These are phyloP conservation scores for Bryopsis sp. DNA, from an alignment of 139 green algal species.

Conservation along the genomic window DNA sequence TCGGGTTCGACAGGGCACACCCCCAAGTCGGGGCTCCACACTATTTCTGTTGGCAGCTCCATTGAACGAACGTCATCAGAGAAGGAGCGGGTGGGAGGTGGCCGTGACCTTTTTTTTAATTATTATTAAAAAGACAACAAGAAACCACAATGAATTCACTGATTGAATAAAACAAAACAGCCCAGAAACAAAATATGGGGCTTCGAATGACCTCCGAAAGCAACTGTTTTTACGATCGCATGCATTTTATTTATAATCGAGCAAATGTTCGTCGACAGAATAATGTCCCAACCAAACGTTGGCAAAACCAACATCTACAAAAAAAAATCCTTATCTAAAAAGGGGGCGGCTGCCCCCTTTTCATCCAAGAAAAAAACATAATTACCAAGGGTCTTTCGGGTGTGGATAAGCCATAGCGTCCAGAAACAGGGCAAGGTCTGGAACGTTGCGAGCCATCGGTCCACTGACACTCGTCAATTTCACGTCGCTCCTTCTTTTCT, in stretches of 20 bases:
- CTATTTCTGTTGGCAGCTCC: not conserved
- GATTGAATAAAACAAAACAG: not conserved
- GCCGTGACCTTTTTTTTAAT: no score
- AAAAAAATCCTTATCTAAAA: no score
- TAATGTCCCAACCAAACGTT: no score
- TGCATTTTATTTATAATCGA: no score
- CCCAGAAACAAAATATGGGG: constrained; percentile 1
- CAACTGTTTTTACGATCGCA: no score
- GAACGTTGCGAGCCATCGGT: constrained; percentile 33
- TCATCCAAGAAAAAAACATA: no score
- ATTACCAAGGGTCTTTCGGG: constrained; percentile 21
- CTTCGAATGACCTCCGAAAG: no score
- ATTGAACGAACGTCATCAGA: not conserved
- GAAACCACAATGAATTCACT: no score
- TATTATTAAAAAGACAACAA: no score
- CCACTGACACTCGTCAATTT: constrained; percentile 27
- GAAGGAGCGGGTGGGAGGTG: not conserved
- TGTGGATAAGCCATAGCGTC: constrained; percentile 27
- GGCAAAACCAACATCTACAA: no score
- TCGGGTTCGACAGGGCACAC: not conserved
- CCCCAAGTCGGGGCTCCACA: not conserved
- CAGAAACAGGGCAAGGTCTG: constrained; percentile 35
- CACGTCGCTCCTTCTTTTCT: not conserved
- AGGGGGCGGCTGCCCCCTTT: no score
- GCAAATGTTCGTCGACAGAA: no score